Percentiles rank a stretch among this genome's conserved stretches.
Evolutionary conservation across 2,329 filamentous ascomycete genomes (phyloP).

Genomic region (Ophiostoma perfectum): DNA sequence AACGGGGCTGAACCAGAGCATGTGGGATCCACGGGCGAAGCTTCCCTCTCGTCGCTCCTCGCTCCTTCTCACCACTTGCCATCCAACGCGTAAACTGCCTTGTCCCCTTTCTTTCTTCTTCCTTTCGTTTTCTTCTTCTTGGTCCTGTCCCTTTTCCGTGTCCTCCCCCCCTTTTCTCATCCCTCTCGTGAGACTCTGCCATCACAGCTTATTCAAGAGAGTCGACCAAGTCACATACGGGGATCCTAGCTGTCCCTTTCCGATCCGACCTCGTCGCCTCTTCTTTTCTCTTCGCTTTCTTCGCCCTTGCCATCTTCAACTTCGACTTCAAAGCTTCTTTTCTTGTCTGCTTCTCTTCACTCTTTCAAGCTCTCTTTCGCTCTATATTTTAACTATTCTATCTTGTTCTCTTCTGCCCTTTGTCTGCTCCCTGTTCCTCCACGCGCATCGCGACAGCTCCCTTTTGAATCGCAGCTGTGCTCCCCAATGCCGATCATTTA

Average conservation of each 20-base stretch:
- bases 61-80: constrained; percentile 8
- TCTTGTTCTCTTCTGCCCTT: not conserved
- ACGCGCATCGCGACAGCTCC: not conserved
- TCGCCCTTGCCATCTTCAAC: not conserved
- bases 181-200: not conserved
- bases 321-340: not conserved
- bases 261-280: constrained; percentile 4
- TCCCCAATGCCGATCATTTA: constrained; percentile 10
- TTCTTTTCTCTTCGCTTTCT: not conserved
- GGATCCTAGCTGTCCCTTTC: not conserved
- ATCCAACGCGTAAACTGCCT: constrained; percentile 8
- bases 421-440: not conserved
- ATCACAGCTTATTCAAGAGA: not conserved
- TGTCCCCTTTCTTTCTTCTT: constrained; percentile 12
- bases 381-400: not conserved
- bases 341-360: constrained; percentile 8
- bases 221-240: not conserved
- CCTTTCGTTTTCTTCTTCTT: not conserved
- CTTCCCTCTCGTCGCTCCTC: constrained; percentile 9
- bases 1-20: constrained; percentile 12
- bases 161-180: not conserved
- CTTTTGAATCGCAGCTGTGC: not conserved
- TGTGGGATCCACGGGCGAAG: constrained; percentile 4
- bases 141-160: not conserved
- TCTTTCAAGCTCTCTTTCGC: not conserved